Base-by-base conservation (phyloP, 106 monocot genomes). In the Phalaenopsis equestris region DNA sequence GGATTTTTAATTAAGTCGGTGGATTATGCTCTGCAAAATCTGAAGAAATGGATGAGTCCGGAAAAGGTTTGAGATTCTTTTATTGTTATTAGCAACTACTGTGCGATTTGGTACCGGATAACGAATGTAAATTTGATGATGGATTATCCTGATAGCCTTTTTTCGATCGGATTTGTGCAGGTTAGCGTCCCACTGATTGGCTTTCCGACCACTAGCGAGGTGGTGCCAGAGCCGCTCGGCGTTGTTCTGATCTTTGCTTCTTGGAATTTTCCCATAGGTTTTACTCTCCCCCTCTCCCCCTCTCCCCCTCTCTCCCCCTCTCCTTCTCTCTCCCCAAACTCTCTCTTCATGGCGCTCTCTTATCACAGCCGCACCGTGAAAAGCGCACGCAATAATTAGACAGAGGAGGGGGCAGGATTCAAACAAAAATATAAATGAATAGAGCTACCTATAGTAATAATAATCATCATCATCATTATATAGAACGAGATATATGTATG, bases 251-350 rank as follows among this genome's bases (percentile, higher is more conserved):
- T 96, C 1, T 82, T 93, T 84, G 84, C 96, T 6, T 84, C 85
- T 18, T 96, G 96, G 96, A 96, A 96, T 67, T 88, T 93, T 58
- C 95, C 95, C 2, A 84, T 95, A 77, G 90, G 93, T 95, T 12
- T 30, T 30, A 30, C 30, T 30, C 30, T 30, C 30, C 0, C 30
- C 0, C 30, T 30, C 30, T 30, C 30, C 0, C 30, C 0, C 30
- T 30, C 30, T 30, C 12, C 8, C 45, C 21, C 1, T 3, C 23
- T 77, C 39, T 75, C 79, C 38, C 12, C 19, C n/a, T 68, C 68
- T 76, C 47, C 6, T 5, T 6, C 48, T 48, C 48, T 48, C 48
- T 48, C 48, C 11, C 7, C 7, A 7, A 48, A 7, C 7, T 48
- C 9, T 45, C 43, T 45, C 43, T 45, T 45, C 43, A 45, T 45